Evolutionary conservation across 805 yeast genomes (phyloP), one percentile per base, ranked within the genome.

Genomic region (Ascoidea tarda): DNA sequence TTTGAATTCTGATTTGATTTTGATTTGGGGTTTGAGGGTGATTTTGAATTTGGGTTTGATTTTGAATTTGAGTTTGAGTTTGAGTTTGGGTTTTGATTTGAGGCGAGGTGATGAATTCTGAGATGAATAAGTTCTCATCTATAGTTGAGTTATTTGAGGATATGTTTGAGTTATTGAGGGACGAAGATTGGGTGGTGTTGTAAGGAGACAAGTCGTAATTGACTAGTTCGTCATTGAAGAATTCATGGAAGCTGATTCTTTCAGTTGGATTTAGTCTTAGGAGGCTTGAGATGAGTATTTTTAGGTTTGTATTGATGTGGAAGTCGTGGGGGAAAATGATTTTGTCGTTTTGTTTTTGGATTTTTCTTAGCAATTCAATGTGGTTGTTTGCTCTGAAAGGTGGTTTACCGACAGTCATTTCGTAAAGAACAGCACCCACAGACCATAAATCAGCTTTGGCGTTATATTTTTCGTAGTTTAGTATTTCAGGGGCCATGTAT

Each of bases 391-490:
- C 98, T 58, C 85, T 81, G 66, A 90, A 93, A 0, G 99, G 99
- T 1, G 99, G 96, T 66, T 78, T 84, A n/a, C 98, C 98, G 33
- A 87, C 89, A 10, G 87, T 77, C 96, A 93, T 90, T 67, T 93
- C 99, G 67, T 83, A 93, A 10, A 90, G 70, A 1, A 93, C 98
- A 0, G 98, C 95, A 4, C 99, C 99, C 5, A 91, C 96, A 5
- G 97, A 89, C 99, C 99, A 93, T 57, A 93, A 69, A 64, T 93
- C 99, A 0, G 97, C 98, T 65, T 89, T 90, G 5, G 98, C 99
- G 59, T 90, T 89, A 69, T 93, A 93, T 67, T 89, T 93, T 65
- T 93, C 97, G 63, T 87, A 90, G 57, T 95, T 75, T 59, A 93
- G 71, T 49, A 93, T 93, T 68, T 93, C 99, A 0, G 99, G 99